Evolutionary conservation across 2,329 filamentous ascomycete species (phyloP).

Genomic region (Beauveria sp.): DNA sequence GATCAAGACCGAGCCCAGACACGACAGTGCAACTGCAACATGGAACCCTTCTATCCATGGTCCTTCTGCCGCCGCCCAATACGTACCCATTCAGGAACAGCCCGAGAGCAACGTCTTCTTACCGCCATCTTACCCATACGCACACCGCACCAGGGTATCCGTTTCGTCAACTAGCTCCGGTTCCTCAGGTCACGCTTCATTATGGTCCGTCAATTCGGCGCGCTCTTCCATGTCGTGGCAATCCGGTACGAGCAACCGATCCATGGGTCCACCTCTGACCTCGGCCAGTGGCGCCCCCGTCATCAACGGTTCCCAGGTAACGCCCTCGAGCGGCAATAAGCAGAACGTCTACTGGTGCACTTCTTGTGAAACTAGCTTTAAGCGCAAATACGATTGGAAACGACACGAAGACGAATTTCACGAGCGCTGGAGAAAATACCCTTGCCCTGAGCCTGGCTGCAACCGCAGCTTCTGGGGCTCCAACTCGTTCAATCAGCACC

Average conservation of each 20-base stretch:
- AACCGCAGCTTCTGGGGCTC: slow-evolving; percentile 62
- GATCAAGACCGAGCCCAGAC: slow-evolving; percentile 23
- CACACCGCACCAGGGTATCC: slow-evolving; percentile 37
- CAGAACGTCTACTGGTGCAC: slow-evolving; percentile 50
- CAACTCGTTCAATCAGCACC: slow-evolving; percentile 61
- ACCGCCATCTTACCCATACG: slow-evolving; percentile 29
- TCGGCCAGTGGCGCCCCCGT: slow-evolving; percentile 20
- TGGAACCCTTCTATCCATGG: slow-evolving; percentile 15
- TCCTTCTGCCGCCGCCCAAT: neutral
- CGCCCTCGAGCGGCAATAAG: slow-evolving; percentile 23
- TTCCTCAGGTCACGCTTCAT: slow-evolving; percentile 40
- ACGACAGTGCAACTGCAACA: slow-evolving; percentile 21
- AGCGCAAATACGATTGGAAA: slow-evolving; percentile 63
- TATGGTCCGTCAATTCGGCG: slow-evolving; percentile 35
- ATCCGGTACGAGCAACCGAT: slow-evolving; percentile 25
- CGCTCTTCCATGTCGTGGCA: slow-evolving; percentile 35
- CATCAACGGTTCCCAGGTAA: slow-evolving; percentile 25
- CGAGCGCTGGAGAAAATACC: slow-evolving; percentile 60
- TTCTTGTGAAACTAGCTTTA: slow-evolving; percentile 56
- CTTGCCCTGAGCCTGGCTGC: slow-evolving; percentile 54
- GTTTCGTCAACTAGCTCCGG: slow-evolving; percentile 43
- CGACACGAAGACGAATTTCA: slow-evolving; percentile 63
- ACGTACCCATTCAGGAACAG: slow-evolving; percentile 10
- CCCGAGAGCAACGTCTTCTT: slow-evolving; percentile 25
- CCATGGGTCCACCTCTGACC: slow-evolving; percentile 26